Conservation (phyloP, 805 yeast species). For the Metschnikowia dekortorum region DNA sequence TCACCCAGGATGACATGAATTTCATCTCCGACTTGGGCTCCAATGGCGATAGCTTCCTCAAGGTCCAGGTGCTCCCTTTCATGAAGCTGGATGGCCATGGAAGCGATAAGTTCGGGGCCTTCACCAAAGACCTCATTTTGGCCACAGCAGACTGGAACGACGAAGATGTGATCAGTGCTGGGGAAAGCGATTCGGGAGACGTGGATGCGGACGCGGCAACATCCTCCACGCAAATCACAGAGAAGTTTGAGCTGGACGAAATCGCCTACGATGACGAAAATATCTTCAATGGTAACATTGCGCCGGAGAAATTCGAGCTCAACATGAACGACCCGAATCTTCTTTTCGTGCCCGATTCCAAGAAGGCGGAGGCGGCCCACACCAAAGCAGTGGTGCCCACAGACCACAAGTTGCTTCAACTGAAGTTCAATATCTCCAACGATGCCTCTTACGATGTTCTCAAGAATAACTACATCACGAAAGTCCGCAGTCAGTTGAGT, state of each 20-base stretch:
- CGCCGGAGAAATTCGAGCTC: conserved; percentile 43
- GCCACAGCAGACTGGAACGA: conserved; percentile 81
- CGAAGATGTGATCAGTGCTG: conserved; percentile 53
- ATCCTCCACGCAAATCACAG: not conserved
- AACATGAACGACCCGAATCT: conserved; percentile 88
- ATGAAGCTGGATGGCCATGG: conserved; percentile 30
- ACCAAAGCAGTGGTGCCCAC: conserved; percentile 44
- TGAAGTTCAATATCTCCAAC: conserved; percentile 79
- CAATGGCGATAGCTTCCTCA: conserved; percentile 16
- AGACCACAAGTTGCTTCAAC: conserved; percentile 49
- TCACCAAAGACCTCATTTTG: conserved; percentile 52
- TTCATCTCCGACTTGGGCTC: conserved; percentile 25
- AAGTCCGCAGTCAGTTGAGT: conserved; percentile 88
- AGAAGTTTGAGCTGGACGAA: conserved; percentile 22
- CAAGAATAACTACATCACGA: conserved; percentile 82
- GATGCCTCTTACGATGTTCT: conserved; percentile 81
- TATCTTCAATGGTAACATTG: conserved; percentile 65
- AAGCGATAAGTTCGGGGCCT: conserved; percentile 37
- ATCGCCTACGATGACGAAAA: conserved; percentile 58
- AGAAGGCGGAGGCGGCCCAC: conserved; percentile 12
- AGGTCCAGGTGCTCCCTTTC: conserved; percentile 26
- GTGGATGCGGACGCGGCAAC: not conserved
- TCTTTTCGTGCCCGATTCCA: conserved; percentile 52
- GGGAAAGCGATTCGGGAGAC: conserved; percentile 19
- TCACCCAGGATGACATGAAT: conserved; percentile 30